Percentiles rank a stretch among this genome's conserved stretches.
These are phyloP conservation scores for Kodamaea restingae DNA, from an alignment of 805 yeast genomes.

Conservation along the genomic window DNA sequence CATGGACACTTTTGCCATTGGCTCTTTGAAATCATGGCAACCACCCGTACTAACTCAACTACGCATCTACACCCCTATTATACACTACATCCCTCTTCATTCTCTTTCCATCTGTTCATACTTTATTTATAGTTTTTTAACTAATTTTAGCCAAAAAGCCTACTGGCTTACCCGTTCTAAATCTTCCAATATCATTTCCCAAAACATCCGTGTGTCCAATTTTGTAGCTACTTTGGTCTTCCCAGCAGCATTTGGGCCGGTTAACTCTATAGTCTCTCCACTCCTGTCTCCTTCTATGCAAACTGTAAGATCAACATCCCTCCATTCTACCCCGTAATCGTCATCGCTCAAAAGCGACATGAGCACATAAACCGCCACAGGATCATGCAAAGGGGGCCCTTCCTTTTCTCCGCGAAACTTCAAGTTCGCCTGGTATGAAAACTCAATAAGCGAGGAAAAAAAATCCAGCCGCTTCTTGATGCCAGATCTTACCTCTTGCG, in stretches of 20 bases:
- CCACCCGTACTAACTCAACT: no score
- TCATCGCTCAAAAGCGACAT: constrained; percentile 39
- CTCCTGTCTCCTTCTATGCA: constrained; percentile 24
- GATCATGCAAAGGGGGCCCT: constrained; percentile 83
- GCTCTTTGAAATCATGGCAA: no score
- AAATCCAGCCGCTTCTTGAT: constrained; percentile 17
- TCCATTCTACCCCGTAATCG: constrained; percentile 22
- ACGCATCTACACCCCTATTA: no score
- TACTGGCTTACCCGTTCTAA: background rate
- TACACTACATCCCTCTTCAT: no score
- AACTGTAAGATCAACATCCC: constrained; percentile 24
- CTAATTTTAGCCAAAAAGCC: no score
- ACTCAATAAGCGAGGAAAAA: constrained; percentile 5
- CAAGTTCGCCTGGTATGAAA: constrained; percentile 5
- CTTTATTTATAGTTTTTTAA: no score
- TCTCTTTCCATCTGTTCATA: no score
- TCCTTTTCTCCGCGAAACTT: constrained; percentile 9
- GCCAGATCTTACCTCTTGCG: constrained; percentile 16
- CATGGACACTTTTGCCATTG: no score
- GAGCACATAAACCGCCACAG: constrained; percentile 61
- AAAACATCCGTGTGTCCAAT: constrained; percentile 10
- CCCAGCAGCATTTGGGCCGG: constrained; percentile 1
- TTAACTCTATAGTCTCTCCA: constrained; percentile 25
- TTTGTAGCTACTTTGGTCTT: constrained; percentile 7
- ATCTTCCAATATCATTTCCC: constrained; percentile 6